These are phyloP conservation scores for Apiospora kogelbergensis DNA, from an alignment of 2,329 filamentous ascomycete genomes.

Conservation along the genomic window DNA sequence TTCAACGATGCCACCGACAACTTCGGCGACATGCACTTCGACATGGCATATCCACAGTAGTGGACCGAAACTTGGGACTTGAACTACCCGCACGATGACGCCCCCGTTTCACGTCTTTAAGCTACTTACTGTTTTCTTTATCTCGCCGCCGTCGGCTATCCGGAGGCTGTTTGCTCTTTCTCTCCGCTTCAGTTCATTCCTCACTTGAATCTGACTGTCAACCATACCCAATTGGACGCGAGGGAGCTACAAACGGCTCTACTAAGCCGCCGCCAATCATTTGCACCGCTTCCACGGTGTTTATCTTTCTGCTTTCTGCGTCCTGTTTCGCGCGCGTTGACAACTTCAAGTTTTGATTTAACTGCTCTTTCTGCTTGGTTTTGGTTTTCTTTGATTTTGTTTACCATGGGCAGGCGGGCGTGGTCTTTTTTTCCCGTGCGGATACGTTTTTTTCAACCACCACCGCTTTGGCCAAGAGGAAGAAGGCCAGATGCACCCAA, in stretches of 20 bases:
- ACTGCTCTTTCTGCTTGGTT: neutral
- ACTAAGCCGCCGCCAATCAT: neutral
- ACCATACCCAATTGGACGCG: neutral
- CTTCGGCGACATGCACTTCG: slow-evolving; percentile 27
- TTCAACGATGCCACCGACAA: slow-evolving; percentile 23
- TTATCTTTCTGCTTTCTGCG: neutral
- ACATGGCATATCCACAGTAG: slow-evolving; percentile 25
- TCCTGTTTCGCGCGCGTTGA: neutral
- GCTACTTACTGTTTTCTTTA: neutral
- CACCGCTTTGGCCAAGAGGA: neutral
- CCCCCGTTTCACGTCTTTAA: neutral
- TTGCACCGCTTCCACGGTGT: neutral
- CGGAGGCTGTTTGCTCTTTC: neutral
- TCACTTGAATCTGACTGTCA: neutral
- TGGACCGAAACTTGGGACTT: neutral
- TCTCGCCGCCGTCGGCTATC: too few relatives aligned
- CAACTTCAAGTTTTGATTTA: neutral
- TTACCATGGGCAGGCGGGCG: neutral
- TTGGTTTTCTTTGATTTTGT: neutral
- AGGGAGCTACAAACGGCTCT: neutral
- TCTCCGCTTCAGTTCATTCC: neutral
- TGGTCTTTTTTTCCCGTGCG: slow-evolving; percentile 6
- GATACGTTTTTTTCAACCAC: slow-evolving; percentile 8
- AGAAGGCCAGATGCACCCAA: neutral
- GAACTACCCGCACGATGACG: neutral